A percentile compares a stretch with the other conserved stretches of the same genome.
phyloP scores from a whole-genome alignment of 2,329 filamentous ascomycete genomes.

The Coniochaeta sp. region DNA sequence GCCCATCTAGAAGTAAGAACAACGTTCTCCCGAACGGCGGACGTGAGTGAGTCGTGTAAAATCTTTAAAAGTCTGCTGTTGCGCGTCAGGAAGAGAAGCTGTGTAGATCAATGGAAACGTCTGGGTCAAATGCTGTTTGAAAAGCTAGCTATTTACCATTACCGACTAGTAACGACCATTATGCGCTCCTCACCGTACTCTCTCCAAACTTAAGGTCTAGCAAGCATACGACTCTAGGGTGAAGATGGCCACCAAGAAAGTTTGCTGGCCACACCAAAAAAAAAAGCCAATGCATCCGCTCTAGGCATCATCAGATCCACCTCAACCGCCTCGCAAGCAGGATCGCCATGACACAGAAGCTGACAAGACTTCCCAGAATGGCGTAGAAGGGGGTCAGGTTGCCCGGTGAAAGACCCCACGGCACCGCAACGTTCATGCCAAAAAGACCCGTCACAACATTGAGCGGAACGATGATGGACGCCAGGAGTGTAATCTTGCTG shows the following conservation, averaged over 20 bases:
- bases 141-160: not conserved
- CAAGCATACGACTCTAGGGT: not conserved
- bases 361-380: constrained; percentile 44
- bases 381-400: constrained; percentile 47
- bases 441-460: constrained; percentile 86
- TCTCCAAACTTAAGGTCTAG: not conserved
- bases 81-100: not conserved
- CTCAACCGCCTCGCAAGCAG: constrained; percentile 30
- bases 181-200: not conserved
- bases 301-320: not conserved
- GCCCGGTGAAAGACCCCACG: constrained; percentile 42
- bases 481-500: constrained; percentile 90
- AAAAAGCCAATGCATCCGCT: not conserved
- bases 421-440: constrained; percentile 79
- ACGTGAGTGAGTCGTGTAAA: no score
- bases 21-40: no score
- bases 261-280: not conserved
- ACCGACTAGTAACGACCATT: not conserved
- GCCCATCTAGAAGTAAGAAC: no score
- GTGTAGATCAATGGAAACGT: not conserved
- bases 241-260: not conserved
- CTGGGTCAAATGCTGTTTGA: not conserved
- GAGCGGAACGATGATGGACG: constrained; percentile 90
- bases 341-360: constrained; percentile 41
- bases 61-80: no score